phyloP scores from a whole-genome alignment of 805 yeast genomes.

The Barnettozyma pratensis region DNA sequence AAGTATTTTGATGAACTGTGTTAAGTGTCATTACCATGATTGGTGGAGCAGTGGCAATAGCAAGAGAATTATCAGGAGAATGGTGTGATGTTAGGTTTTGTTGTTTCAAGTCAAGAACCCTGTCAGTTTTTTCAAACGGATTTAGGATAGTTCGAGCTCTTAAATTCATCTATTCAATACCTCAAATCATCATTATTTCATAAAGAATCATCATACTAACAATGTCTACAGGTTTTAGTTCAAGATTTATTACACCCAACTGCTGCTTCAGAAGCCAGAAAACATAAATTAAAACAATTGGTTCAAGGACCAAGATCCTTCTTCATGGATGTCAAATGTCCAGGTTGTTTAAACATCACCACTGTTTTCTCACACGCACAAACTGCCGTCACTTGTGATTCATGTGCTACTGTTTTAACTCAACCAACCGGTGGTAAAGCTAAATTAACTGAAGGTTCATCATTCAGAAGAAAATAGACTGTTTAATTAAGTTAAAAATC shows the following conservation, averaged over 20 bases:
- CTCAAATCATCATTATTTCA: too few species aligned
- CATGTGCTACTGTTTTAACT: constrained; percentile 97
- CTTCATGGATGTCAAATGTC: constrained; percentile 99
- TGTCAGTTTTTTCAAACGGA: too few species aligned
- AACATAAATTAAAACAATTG: constrained; percentile 96
- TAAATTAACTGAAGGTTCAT: constrained; percentile 98
- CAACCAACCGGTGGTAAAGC: constrained; percentile 99
- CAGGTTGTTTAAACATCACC: constrained; percentile 98
- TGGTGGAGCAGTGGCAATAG: too few species aligned
- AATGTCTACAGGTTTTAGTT: constrained; percentile 75
- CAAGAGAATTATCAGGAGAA: too few species aligned
- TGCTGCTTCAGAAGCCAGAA: constrained; percentile 92
- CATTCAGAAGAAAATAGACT: constrained; percentile 94
- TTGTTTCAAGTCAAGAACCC: too few species aligned
- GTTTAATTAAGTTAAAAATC: not conserved
- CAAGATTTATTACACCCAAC: constrained; percentile 98
- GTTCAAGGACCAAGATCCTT: constrained; percentile 98
- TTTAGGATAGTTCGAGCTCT: too few species aligned
- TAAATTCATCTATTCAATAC: not conserved
- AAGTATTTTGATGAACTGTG: too few species aligned
- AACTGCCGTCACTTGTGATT: constrained; percentile 99
- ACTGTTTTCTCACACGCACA: constrained; percentile 99
- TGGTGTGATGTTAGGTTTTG: too few species aligned
- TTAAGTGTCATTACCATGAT: too few species aligned
- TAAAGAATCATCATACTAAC: constrained; percentile 18